Evolutionary conservation across 805 yeast species (phyloP), one percentile per base, ranked within the genome.

Genomic region (Kazachstania psychrophila): DNA sequence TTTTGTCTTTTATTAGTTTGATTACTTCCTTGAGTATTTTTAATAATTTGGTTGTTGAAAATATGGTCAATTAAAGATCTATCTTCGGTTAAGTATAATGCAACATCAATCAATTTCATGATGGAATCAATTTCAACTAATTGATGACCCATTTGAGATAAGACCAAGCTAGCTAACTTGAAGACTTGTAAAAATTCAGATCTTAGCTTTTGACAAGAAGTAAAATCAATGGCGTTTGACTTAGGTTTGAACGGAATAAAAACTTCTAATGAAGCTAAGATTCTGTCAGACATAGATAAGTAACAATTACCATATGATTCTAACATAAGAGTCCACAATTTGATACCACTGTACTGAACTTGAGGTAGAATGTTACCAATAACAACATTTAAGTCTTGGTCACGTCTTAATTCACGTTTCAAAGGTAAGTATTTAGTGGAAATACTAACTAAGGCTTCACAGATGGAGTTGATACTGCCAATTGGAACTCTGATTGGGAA

Each of bases 401-500:
- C 80, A 42, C 79, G 66, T 40, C 80, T 68, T 42, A 66, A 35
- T 18, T 78, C 85, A 33, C 70, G 65, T 45, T 70, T 73, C 50
- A 78, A 66, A 2, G 76, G 66, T 25, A 77, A 58, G 42, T 73
- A 75, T 36, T 67, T 72, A 11, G 70, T 58, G 44, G 77, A 75
- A 40, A 84, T 56, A 13, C 77, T 66, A 40, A 73, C 57, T 12
- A 79, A 49, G 10, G 77, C 59, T 47, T 80, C 86, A 16, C 68
- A 62, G 33, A 78, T 41, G 7, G 64, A 52, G 5, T 79, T 51
- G 3, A 80, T 51, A 31, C 61, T 48, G 1, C 89, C 88, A 11
- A 84, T 44, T 3, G 94, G 92, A 6, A 82, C 66, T 42, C 68
- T 64, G 7, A 77, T 68, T 10, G 76, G 63, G 46, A 64, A 68